Percentiles rank a stretch among this genome's conserved stretches.
phyloP scores from a whole-genome alignment of 2,329 filamentous ascomycete species.

The Rasamsonia emersonii region DNA sequence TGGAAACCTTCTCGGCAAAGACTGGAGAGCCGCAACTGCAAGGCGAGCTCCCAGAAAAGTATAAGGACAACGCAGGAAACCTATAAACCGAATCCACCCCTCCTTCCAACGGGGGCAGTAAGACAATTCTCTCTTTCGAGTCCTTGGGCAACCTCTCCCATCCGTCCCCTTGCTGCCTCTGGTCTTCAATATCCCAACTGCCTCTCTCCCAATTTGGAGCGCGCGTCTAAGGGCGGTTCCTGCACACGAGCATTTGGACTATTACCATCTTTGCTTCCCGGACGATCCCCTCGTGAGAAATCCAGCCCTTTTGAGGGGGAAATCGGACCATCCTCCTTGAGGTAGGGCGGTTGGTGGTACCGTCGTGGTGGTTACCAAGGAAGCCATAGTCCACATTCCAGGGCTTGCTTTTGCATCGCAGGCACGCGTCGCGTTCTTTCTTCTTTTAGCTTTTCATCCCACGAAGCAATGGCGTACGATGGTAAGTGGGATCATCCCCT shows the following conservation, averaged over 20 bases:
- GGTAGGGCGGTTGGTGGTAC: slow-evolving; percentile 12
- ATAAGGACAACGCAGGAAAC: slow-evolving; percentile 1
- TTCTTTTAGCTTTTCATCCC: slow-evolving; percentile 15
- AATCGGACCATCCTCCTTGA: slow-evolving; percentile 4
- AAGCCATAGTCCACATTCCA: slow-evolving; percentile 33
- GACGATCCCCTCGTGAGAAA: slow-evolving; percentile 8
- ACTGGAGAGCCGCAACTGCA: slow-evolving; percentile 6
- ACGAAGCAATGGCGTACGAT: slow-evolving; percentile 28
- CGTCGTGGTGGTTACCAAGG: slow-evolving; percentile 27
- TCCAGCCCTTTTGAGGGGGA: slow-evolving; percentile 8
- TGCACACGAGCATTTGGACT: slow-evolving; percentile 8
- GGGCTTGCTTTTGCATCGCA: slow-evolving; percentile 28
- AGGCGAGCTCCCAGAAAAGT: slow-evolving; percentile 8
- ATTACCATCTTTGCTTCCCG: slow-evolving; percentile 5
- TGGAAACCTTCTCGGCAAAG: too few species aligned
- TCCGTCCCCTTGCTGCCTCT: slow-evolving; percentile 12
- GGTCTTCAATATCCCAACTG: slow-evolving; percentile 8
- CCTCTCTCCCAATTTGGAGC: slow-evolving; percentile 9
- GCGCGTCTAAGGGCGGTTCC: slow-evolving; percentile 12
- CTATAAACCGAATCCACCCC: slow-evolving; percentile 13
- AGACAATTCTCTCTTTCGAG: slow-evolving; percentile 8
- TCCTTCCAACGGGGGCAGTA: slow-evolving; percentile 4
- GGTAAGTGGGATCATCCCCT: slow-evolving; percentile 28
- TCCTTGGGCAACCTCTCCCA: background rate
- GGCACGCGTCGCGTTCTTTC: slow-evolving; percentile 28